Conservation (phyloP, 2,329 filamentous ascomycete genomes). For the Lasiodiplodia citricola region DNA sequence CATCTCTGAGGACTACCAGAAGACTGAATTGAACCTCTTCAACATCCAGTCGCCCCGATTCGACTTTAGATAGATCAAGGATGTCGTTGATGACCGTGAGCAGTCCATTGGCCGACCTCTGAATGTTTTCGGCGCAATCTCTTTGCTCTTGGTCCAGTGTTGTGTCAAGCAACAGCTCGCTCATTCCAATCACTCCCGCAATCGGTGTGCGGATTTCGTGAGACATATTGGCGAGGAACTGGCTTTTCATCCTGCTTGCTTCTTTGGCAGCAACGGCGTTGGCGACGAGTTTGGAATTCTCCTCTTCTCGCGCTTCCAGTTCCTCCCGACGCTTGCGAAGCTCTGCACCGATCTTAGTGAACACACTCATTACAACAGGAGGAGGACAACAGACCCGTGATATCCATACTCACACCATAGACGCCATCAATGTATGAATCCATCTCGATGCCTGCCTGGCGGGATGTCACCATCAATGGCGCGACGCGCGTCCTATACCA, state of each 20-base stretch:
- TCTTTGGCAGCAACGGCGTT: slow-evolving; percentile 81
- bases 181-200: slow-evolving; percentile 80
- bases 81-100: slow-evolving; percentile 92
- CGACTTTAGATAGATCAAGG: slow-evolving; percentile 85
- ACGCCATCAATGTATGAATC: slow-evolving; percentile 69
- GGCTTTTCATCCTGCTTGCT: slow-evolving; percentile 78
- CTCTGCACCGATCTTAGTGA: slow-evolving; percentile 46
- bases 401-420: slow-evolving; percentile 80
- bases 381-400: slow-evolving; percentile 54
- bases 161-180: slow-evolving; percentile 73
- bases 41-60: slow-evolving; percentile 76
- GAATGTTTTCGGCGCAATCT: slow-evolving; percentile 78
- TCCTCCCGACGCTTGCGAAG: slow-evolving; percentile 68
- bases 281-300: slow-evolving; percentile 72
- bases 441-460: slow-evolving; percentile 56
- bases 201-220: slow-evolving; percentile 81
- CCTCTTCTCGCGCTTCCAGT: slow-evolving; percentile 67
- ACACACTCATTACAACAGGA: not conserved
- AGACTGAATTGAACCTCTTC: slow-evolving; percentile 82
- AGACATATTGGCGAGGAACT: slow-evolving; percentile 82
- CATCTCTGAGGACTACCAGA: slow-evolving; percentile 74
- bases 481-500: slow-evolving; percentile 76
- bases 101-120: slow-evolving; percentile 78
- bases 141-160: slow-evolving; percentile 71
- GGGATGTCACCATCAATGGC: slow-evolving; percentile 65